These are phyloP conservation scores for Calonectria honghensis DNA, from an alignment of 2,329 filamentous ascomycete species.

Conservation along the genomic window DNA sequence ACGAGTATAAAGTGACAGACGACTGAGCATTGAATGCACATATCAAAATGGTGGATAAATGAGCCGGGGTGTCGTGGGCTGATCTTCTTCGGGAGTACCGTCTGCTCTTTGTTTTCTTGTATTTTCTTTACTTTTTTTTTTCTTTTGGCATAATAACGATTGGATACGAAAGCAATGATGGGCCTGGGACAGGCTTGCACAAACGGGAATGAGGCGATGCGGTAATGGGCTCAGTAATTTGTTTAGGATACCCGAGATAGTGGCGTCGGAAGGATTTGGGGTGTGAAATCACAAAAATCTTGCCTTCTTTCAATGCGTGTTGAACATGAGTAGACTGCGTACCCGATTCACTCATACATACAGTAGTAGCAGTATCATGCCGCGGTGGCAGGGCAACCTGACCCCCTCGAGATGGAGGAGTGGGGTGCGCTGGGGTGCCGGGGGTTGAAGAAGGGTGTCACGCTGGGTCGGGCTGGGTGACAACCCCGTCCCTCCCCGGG, in stretches of 20 bases:
- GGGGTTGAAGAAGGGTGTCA: conserved; percentile 7
- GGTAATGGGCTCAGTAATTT: conserved; percentile 14
- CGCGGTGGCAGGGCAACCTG: conserved; percentile 1
- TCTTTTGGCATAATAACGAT: neutral
- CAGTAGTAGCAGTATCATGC: neutral
- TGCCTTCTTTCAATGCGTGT: neutral
- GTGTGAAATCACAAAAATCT: conserved; percentile 11
- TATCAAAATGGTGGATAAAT: neutral
- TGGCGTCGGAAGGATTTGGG: conserved; percentile 4
- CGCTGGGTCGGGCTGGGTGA: neutral
- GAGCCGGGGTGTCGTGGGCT: neutral
- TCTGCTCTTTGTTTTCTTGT: neutral
- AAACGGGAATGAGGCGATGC: conserved; percentile 9
- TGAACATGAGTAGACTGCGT: neutral
- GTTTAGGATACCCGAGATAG: conserved; percentile 36
- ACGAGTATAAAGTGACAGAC: conserved; percentile 14
- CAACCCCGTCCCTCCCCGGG: neutral
- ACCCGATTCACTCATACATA: neutral
- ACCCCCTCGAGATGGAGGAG: neutral
- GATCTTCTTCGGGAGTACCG: neutral
- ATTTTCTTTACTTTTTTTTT: neutral
- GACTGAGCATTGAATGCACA: neutral
- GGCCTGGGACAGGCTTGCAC: neutral
- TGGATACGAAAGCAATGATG: neutral
- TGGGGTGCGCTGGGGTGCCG: neutral